Conservation (phyloP, 1,284 basidiomycete genomes). For the Xanthoconium separans region DNA sequence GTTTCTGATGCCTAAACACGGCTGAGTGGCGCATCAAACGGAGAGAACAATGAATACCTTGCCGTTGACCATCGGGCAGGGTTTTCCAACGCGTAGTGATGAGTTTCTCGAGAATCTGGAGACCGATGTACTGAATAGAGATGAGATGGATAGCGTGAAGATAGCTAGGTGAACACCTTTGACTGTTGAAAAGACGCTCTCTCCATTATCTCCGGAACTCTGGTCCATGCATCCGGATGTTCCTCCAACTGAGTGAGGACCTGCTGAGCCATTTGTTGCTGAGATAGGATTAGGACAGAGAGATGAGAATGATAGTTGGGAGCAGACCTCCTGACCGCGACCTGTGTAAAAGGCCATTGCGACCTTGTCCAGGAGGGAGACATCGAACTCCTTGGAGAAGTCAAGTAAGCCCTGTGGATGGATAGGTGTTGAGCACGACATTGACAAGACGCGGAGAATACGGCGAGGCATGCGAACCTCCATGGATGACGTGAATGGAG, state of each 20-base stretch:
- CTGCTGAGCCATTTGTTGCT: slow-evolving; percentile 93
- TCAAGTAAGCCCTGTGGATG: slow-evolving; percentile 73
- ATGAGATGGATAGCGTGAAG: slow-evolving; percentile 17
- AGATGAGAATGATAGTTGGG: not conserved
- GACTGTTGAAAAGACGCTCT: slow-evolving; percentile 84
- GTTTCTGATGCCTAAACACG: slow-evolving; percentile 82
- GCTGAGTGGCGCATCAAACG: slow-evolving; percentile 3
- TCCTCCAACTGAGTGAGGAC: slow-evolving; percentile 96
- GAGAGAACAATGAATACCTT: slow-evolving; percentile 49
- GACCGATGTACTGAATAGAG: slow-evolving; percentile 76
- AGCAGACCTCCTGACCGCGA: slow-evolving; percentile 68
- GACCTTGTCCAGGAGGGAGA: slow-evolving; percentile 81
- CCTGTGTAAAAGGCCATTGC: slow-evolving; percentile 83
- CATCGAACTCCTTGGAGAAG: slow-evolving; percentile 85
- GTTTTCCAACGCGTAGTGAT: slow-evolving; percentile 96
- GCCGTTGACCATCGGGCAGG: slow-evolving; percentile 89
- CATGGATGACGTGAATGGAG: slow-evolving; percentile 28
- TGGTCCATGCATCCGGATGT: slow-evolving; percentile 96
- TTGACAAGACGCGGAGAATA: slow-evolving; percentile 21
- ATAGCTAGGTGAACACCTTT: slow-evolving; percentile 56
- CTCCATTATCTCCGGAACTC: slow-evolving; percentile 94
- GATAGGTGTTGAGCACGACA: slow-evolving; percentile 26
- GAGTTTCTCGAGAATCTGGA: slow-evolving; percentile 94
- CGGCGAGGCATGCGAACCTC: slow-evolving; percentile 32
- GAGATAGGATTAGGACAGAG: slow-evolving; percentile 17